Evolutionary conservation across 164 flowering plant species (phyloP), one percentile per base, ranked within the genome.

Genomic region (Stephania yunnanensis): DNA sequence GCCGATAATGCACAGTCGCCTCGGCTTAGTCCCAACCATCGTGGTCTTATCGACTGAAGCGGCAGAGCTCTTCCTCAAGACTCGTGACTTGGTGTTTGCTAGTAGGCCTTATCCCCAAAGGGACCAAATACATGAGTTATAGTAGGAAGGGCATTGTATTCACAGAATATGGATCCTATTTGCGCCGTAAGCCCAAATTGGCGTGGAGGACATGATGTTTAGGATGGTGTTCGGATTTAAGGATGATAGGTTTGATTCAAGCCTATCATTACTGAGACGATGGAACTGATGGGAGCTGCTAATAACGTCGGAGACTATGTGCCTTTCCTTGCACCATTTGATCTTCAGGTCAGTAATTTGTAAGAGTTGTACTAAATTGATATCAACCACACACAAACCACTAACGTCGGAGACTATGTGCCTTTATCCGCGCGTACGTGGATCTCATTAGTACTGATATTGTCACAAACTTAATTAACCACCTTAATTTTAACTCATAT

Each of bases 281-380:
- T 84, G 81, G 46, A 65, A 5, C 25, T 85, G 8, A 72, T 77
- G 0, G 87, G 83, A 1, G 17, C 71, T 52, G 76, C 80, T n/a
- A 87, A 84, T n/a, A 87, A 84, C 63, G 7, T 88, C 5, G 86
- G 80, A 19, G 87, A 88, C 68, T 87, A 72, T 19, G 81, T 88
- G 1, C 74, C 74, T 2, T 72, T 4, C 1, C 2, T 53, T 1
- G 22, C 1, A 15, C 11, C 46, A 13, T 13, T 72, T 72, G 74
- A 72, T 31, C 45, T 72, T 53, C 74, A 53, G 66, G 74, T 72
- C 31, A 70, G 53, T 2, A 6, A 69, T 50, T 8, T 36, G 25
- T 25, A 25, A 25, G 25, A 25, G 25, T 25, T 25, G 25, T 36
- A 36, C 42, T 4, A 36, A 36, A 4, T 25, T 25, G 25, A 25